Evolutionary conservation across 805 yeast species (phyloP), one percentile per base, ranked within the genome.

Genomic region (Millerozyma miso): DNA sequence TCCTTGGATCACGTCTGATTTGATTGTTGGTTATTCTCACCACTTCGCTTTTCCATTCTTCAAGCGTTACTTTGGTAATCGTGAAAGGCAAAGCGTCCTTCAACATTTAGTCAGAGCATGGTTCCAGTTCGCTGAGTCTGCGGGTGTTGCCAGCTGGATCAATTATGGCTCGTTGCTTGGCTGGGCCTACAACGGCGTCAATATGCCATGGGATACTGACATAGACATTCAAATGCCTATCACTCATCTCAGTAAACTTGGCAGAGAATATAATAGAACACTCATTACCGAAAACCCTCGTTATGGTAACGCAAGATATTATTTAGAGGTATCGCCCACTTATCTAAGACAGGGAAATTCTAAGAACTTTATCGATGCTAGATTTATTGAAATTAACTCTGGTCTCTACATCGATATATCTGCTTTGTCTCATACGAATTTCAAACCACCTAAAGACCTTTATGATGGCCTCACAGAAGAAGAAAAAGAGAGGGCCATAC

Each of bases 351-450:
- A 71, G 45, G 64, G 75, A 14, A 70, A 72, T 47, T 80, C 80
- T 3, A 54, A 55, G 20, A 64, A 64, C 41, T 59, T 57, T 43
- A 64, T 65, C 19, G 70, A 65, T 42, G 71, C 68, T 7, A 48
- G 71, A 36, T 65, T 65, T 50, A 64, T 65, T 37, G 71, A 65
- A 38, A 53, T 62, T 3, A 57, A 60, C 39, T 52, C 66, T 10
- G 78, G 77, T 8, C 54, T 71, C 42, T 71, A 68, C 48, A 63
- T 73, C 42, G 79, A 74, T 51, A 67, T 74, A 4, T 62, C 73
- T 14, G 73, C 74, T 1, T 49, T 74, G 31, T 58, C 50, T 17
- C 58, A 56, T 41, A 48, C 64, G 36, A 50, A 59, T 53, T 48
- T 41, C 37, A 40, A 49, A 23, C 55, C 59, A 31, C 62, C 62